Base-by-base conservation (phyloP, 768 basidiomycete genomes). In the Phanerochaete carnosa region DNA sequence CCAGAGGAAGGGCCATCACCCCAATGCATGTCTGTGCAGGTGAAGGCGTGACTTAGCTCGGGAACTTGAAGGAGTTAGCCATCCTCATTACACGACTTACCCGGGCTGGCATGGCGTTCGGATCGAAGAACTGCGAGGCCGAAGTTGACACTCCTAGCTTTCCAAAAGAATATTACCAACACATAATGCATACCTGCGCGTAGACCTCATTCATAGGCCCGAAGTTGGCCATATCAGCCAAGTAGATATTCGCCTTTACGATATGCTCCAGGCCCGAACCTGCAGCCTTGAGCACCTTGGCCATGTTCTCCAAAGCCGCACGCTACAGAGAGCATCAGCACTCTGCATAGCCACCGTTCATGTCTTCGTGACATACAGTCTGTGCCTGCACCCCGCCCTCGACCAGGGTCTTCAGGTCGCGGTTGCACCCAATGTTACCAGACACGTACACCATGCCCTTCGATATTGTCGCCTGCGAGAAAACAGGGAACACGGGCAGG, bases 21-120 rank as follows among this genome's bases (percentile, higher is more conserved):
- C 83, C 84, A 19, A 88, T 70, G 67, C 84, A 85, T 25, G 85
- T 86, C 45, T 85, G 76, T 5, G 84, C 83, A 15, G 84, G 86
- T 61, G 82, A 72, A 35, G 33, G 33, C 33, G 13, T 35, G 33
- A 35, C 23, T 70, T 74, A 55, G 69, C 69, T 23, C 75, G 68
- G 30, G 16, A 19, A 9, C 11, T 12, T 6, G 25, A 52, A 26
- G n/a, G n/a, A n/a, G n/a, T n/a, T n/a, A n/a, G n/a, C n/a, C n/a
- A n/a, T n/a, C 50, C 28, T 52, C 28, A 56, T 46, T 23, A 26
- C 11, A 25, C n/a, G 12, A 43, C 56, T 15, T 57, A 57, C 56
- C 29, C 60, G 30, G 13, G 60, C 60, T 2, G 60, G 60, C 55
- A 61, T 56, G 23, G 45, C 46, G 16, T 53, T 55, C 33, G 47